A percentile compares a stretch with the other conserved stretches of the same genome.
phyloP scores from a whole-genome alignment of 2,329 filamentous ascomycete species.

The Acephala macrosclerotiorum region DNA sequence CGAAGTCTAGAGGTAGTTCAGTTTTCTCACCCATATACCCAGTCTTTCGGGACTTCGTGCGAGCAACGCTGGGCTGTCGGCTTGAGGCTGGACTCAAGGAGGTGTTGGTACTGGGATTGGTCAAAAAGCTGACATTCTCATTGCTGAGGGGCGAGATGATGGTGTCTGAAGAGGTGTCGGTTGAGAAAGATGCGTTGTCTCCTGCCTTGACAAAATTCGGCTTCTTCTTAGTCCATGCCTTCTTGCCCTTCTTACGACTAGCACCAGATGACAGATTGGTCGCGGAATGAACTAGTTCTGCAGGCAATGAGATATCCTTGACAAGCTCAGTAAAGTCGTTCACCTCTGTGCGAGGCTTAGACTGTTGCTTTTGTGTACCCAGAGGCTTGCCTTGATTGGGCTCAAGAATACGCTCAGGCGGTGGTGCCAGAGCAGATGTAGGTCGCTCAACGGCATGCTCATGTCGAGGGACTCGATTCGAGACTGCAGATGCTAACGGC shows the following conservation, averaged over 20 bases:
- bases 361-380: neutral
- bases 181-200: constrained; percentile 15
- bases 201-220: constrained; percentile 10
- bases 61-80: constrained; percentile 26
- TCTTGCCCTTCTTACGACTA: constrained; percentile 4
- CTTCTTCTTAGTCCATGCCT: constrained; percentile 19
- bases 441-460: neutral
- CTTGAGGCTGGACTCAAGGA: constrained; percentile 25
- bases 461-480: neutral
- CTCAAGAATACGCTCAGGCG: neutral
- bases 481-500: neutral
- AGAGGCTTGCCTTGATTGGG: neutral
- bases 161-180: constrained; percentile 16
- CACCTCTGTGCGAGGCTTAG: neutral
- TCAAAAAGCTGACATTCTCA: neutral
- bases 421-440: neutral
- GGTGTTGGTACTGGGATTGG: constrained; percentile 13
- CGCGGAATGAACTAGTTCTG: neutral
- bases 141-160: constrained; percentile 12
- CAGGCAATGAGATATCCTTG: neutral
- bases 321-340: neutral
- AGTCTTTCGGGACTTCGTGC: neutral
- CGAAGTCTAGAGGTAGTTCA: neutral
- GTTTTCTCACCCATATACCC: neutral
- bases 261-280: neutral